Evolutionary conservation across 176 grass and related monocot genomes (phyloP).

Genomic region (Cocos nucifera): DNA sequence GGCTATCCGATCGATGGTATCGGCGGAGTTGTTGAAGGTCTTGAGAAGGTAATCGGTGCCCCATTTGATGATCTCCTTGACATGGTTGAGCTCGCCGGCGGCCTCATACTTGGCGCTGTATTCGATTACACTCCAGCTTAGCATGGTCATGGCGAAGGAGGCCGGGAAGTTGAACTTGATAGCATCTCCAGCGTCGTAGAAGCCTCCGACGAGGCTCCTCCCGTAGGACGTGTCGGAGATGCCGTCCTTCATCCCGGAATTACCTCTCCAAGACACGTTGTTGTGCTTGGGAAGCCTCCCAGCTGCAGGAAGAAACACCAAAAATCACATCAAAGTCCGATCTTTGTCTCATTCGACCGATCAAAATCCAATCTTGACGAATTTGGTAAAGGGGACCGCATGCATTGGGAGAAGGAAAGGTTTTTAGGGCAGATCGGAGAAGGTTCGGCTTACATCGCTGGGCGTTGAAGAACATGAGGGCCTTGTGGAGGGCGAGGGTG

Average conservation of each 20-base stretch:
- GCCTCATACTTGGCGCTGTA: constrained; percentile 84
- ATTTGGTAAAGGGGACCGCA: too few species aligned
- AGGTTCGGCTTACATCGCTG: constrained; percentile 58
- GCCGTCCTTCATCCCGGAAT: constrained; percentile 80
- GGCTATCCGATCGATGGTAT: constrained; percentile 53
- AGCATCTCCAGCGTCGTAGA: constrained; percentile 66
- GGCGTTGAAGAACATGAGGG: constrained; percentile 93
- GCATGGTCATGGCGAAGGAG: constrained; percentile 83
- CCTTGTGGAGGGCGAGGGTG: constrained; percentile 75
- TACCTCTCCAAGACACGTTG: constrained; percentile 68
- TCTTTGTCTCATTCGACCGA: background rate
- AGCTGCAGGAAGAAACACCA: constrained; percentile 37
- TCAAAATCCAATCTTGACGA: constrained; percentile 1
- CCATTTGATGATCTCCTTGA: constrained; percentile 81
- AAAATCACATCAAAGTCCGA: background rate
- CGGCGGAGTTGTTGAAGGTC: constrained; percentile 77
- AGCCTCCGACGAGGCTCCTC: constrained; percentile 59
- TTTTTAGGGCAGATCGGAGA: background rate
- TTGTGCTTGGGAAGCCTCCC: constrained; percentile 77
- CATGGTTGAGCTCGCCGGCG: constrained; percentile 65
- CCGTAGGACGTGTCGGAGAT: constrained; percentile 43
- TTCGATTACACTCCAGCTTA: constrained; percentile 95
- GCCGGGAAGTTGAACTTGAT: constrained; percentile 81
- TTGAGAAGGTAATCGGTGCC: constrained; percentile 80
- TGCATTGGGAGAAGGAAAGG: too few species aligned